Percentiles rank a stretch among this genome's conserved stretches.
phyloP scores from a whole-genome alignment of 768 basidiomycete genomes.

The Gautieria morchelliformis region DNA sequence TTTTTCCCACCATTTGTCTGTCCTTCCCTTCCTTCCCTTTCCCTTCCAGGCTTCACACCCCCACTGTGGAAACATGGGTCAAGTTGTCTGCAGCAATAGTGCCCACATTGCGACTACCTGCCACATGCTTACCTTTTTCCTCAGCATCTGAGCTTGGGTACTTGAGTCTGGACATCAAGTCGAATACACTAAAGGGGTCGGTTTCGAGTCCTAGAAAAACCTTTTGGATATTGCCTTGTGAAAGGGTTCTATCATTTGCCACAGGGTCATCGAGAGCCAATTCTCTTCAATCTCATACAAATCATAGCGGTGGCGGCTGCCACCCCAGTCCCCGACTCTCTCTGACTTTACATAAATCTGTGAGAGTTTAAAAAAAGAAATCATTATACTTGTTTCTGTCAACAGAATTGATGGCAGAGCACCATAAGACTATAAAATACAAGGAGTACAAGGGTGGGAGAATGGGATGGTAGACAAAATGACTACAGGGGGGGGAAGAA shows the following conservation, averaged over 20 bases:
- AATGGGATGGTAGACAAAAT: too few species aligned
- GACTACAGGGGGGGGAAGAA: too few species aligned
- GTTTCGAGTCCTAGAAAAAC: slow-evolving; percentile 79
- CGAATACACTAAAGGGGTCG: slow-evolving; percentile 52
- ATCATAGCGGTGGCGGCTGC: too few species aligned
- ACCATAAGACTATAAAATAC: too few species aligned
- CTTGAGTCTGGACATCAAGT: slow-evolving; percentile 79
- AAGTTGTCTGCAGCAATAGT: slow-evolving; percentile 64
- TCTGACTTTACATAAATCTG: too few species aligned
- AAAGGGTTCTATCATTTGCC: slow-evolving; percentile 82
- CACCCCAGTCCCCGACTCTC: too few species aligned
- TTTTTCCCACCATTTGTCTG: slow-evolving; percentile 76
- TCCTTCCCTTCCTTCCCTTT: too few species aligned
- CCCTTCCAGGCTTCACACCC: slow-evolving; percentile 48
- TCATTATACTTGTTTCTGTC: too few species aligned
- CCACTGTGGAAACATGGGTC: slow-evolving; percentile 40
- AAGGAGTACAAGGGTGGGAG: too few species aligned
- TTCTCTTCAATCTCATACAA: slow-evolving; percentile 84
- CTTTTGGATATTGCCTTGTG: slow-evolving; percentile 76
- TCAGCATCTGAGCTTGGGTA: slow-evolving; percentile 75
- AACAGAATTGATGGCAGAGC: too few species aligned
- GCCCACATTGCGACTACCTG: slow-evolving; percentile 60
- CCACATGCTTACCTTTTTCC: slow-evolving; percentile 59
- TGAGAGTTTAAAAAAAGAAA: too few species aligned
- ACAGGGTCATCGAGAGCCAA: slow-evolving; percentile 73